Conservation (phyloP, 495 filamentous ascomycete genomes). For the Aspergillus mulundensis region DNA sequence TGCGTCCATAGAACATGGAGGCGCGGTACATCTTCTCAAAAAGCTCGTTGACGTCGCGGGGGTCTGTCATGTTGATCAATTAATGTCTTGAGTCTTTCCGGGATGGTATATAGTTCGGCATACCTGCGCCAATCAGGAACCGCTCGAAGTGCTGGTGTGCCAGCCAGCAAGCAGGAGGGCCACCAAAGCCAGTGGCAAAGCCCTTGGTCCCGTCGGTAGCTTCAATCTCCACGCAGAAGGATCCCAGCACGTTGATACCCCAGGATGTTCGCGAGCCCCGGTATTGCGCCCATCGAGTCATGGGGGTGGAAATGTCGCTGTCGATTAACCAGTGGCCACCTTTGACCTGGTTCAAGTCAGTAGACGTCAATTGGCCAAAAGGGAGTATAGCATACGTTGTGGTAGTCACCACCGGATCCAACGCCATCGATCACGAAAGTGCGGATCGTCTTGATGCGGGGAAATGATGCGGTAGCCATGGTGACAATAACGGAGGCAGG, state of each 20-base stretch:
- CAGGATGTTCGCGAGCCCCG: constrained; percentile 82
- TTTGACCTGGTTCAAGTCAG: constrained; percentile 49
- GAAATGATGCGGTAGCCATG: constrained; percentile 36
- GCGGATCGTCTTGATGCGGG: constrained; percentile 69
- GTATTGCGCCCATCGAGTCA: constrained; percentile 84
- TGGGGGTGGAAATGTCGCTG: constrained; percentile 84
- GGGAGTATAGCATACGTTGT: constrained; percentile 58
- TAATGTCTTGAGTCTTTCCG: neutral
- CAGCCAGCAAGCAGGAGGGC: constrained; percentile 90
- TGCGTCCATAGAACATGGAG: constrained; percentile 93
- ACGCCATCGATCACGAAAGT: constrained; percentile 83
- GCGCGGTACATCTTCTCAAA: constrained; percentile 96
- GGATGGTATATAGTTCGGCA: constrained; percentile 11
- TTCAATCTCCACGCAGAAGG: constrained; percentile 90
- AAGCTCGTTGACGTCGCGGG: constrained; percentile 78
- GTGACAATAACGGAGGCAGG: constrained; percentile 11
- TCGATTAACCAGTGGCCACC: constrained; percentile 92
- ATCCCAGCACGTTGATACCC: constrained; percentile 93
- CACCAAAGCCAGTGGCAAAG: constrained; percentile 90
- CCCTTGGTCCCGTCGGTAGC: constrained; percentile 84
- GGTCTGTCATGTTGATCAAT: constrained; percentile 47
- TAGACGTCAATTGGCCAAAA: too few species aligned
- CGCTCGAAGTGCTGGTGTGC: constrained; percentile 86
- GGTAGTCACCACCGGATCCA: constrained; percentile 87
- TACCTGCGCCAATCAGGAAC: constrained; percentile 77